Evolutionary conservation across 768 basidiomycete species (phyloP), one percentile per base, ranked within the genome.

Genomic region (Exsudoporus frostii): DNA sequence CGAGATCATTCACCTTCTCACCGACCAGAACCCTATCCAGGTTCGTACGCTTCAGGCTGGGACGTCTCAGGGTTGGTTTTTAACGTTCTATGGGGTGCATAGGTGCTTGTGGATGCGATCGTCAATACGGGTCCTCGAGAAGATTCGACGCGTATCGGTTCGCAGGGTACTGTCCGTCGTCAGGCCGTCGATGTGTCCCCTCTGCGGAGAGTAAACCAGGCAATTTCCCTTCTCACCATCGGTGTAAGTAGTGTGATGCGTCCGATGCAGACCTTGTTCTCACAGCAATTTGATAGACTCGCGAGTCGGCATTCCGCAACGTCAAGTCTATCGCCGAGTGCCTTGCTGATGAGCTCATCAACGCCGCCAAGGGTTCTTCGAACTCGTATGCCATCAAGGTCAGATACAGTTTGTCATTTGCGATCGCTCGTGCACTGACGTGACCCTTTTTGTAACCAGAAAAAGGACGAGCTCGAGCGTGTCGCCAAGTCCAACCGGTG

Each of bases 341-440:
- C 77, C 83, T 98, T 48, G 96, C 97, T 55, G 97, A 98, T 72
- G 97, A 99, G 75, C 88, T 98, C 68, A 98, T 98, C 83, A 99
- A 99, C 74, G 97, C 97, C 49, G 97, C 96, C 61, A 98, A 99
- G 81, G 97, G 97, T 60, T 98, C 97, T 45, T 98, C 95, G 68
- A 99, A 99, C 88, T 98, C 96, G 50, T 99, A 98, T 73, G 96
- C 96, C 57, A 99, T 99, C 83, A 98, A 98, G 91, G 90, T 90
- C 41, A 42, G 76, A 33, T 8, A 17, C 3, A 1, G 3, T 32
- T 14, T 65, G 30, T 14, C 10, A 8, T 33, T 7, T 20, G 48
- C 1, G 6, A 34, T 50, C 4, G 25, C 13, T 20, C 36, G 17
- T 40, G 50, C 29, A 40, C 37, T 66, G 38, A 57, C 34, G 10